Base-by-base conservation (phyloP, 2,329 filamentous ascomycete genomes). In the Colletotrichum agaves region DNA sequence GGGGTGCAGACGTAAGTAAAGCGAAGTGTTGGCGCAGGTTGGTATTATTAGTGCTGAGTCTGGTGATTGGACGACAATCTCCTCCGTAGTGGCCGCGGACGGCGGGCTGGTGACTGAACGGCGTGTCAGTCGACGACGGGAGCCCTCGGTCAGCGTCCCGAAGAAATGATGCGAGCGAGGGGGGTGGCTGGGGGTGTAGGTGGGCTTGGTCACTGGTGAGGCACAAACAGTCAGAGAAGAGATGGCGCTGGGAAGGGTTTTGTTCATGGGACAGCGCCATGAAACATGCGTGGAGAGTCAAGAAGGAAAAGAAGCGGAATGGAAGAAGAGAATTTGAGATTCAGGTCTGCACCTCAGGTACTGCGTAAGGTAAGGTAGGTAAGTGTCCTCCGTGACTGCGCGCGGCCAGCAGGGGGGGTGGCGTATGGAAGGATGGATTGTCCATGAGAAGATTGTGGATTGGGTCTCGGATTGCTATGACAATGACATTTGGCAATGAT, bases 161-260 rank as follows among this genome's bases (percentile, higher is more conserved):
- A 43, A 52, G 47, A 35, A 35, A 19, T 53, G 59, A 61, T 53
- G 37, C 37, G 33, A 27, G 39, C 59, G 15, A 35, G 49, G 49
- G 49, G 47, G 23, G 23, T 17, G 17, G 19, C 15, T 33, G 35
- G 37, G 23, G 46, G 47, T 17, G 35, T 7, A 27, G 37, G 19
- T 15, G 57, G 58, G 46, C 46, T 37, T 61, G 33, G 41, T 63
- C 59, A 67, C 13, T 61, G 33, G 41, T 63, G 63, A 67, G 23
- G 63, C 63, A 67, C 63, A 27, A 63, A 39, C 37, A 64, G 64
- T 67, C 46, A 33, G 64, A 63, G 64, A 58, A 64, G 59, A 35
- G 13, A 35, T 17, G 5, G 47, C 23, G 46, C 56, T 46, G 60
- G n/a, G 37, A 43, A 27, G 27, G 27, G 12, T 44, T 35, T 39